A percentile compares a stretch with the other conserved stretches of the same genome.
Conservation (phyloP, 495 filamentous ascomycete species). For the Hypoxylon perforatum region DNA sequence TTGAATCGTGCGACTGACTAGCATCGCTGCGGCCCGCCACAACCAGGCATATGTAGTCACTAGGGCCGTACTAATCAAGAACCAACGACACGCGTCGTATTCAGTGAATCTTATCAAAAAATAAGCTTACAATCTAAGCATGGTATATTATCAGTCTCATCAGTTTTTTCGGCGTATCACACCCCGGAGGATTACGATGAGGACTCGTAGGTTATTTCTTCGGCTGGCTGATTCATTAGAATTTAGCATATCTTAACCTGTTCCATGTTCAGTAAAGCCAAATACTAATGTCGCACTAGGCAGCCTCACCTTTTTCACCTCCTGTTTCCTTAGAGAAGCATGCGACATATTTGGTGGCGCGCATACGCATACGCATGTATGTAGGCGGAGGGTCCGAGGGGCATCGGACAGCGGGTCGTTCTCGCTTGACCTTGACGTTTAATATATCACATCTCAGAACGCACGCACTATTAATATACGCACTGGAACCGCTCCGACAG, state of each 20-base stretch:
- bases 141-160: neutral
- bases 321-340: conserved; percentile 1
- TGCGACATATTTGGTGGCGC: conserved; percentile 10
- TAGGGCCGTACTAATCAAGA: conserved; percentile 2
- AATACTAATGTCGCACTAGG: conserved; percentile 4
- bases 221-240: no score
- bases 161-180: conserved; percentile 6
- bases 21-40: conserved; percentile 10
- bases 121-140: conserved; percentile 6
- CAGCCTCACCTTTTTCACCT: neutral
- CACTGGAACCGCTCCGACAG: conserved; percentile 7
- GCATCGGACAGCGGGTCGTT: no score
- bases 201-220: conserved; percentile 8
- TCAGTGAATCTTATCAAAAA: neutral
- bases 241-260: no score
- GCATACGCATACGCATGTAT: neutral
- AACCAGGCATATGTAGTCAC: conserved; percentile 1
- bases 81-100: conserved; percentile 3
- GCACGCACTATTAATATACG: conserved; percentile 18
- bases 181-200: conserved; percentile 10
- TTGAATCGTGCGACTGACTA: conserved; percentile 8
- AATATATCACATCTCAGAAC: conserved; percentile 42
- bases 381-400: conserved; percentile 19
- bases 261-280: neutral
- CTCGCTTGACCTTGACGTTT: conserved; percentile 14